phyloP scores from a whole-genome alignment of 2,329 filamentous ascomycete species.

The Scytalidium sp. region DNA sequence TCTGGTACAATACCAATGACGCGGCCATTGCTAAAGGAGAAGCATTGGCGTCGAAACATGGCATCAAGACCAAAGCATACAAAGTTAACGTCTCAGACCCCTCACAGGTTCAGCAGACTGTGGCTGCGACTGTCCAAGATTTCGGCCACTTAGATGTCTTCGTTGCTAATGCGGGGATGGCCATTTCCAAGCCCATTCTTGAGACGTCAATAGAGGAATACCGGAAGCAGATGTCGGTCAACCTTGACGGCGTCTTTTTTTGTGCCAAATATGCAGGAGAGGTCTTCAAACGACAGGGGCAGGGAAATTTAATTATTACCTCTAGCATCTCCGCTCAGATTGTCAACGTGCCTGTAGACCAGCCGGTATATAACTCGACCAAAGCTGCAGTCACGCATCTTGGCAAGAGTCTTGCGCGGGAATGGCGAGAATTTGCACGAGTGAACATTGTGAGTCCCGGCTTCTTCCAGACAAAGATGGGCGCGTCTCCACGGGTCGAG shows the following conservation, averaged over 20 bases:
- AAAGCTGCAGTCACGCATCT: slow-evolving; percentile 77
- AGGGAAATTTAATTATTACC: slow-evolving; percentile 69
- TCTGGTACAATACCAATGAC: slow-evolving; percentile 29
- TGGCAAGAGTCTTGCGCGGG: slow-evolving; percentile 72
- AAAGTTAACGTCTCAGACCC: slow-evolving; percentile 72
- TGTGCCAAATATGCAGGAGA: slow-evolving; percentile 66
- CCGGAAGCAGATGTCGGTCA: slow-evolving; percentile 38
- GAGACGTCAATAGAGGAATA: background rate
- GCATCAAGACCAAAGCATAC: slow-evolving; percentile 42
- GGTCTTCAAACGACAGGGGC: slow-evolving; percentile 55
- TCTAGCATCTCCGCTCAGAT: slow-evolving; percentile 77
- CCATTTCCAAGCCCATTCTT: slow-evolving; percentile 56
- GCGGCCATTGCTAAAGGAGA: slow-evolving; percentile 24
- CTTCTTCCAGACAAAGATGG: slow-evolving; percentile 80
- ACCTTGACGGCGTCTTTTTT: slow-evolving; percentile 73
- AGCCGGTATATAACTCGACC: slow-evolving; percentile 75
- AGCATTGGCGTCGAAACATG: slow-evolving; percentile 11
- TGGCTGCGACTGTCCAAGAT: slow-evolving; percentile 59
- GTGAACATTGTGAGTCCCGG: slow-evolving; percentile 80
- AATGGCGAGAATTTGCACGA: slow-evolving; percentile 75
- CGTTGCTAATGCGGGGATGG: slow-evolving; percentile 73
- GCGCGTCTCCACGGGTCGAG: slow-evolving; percentile 68
- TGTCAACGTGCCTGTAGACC: slow-evolving; percentile 80
- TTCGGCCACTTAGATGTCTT: slow-evolving; percentile 68
- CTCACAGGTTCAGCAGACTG: slow-evolving; percentile 64